Conservation (phyloP, 208 protist species). For the Acanthamoeba culbertsoni region DNA sequence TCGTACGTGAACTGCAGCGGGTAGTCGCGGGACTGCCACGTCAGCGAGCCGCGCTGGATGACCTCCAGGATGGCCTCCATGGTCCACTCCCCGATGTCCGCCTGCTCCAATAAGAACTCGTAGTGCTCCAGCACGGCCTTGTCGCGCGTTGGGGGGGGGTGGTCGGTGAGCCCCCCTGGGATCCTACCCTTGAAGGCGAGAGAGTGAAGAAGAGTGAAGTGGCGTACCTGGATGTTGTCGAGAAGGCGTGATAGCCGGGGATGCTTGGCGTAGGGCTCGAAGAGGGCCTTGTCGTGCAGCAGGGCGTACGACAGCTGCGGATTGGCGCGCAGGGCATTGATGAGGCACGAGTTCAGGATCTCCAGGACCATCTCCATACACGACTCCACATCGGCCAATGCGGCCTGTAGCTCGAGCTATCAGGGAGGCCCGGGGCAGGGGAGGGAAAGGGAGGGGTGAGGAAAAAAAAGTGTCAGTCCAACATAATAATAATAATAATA, state of each 20-base stretch:
- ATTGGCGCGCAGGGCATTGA: neutral
- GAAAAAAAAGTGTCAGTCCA: no score
- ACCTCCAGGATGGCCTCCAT: neutral
- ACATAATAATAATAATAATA: no score
- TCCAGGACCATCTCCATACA: conserved; percentile 18
- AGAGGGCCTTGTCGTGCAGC: conserved; percentile 18
- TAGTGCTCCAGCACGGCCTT: conserved; percentile 33
- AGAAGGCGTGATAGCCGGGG: neutral
- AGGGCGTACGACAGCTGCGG: conserved; percentile 32
- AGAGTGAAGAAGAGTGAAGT: neutral
- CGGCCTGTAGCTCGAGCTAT: neutral
- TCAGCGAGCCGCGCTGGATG: conserved; percentile 22
- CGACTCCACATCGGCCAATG: neutral
- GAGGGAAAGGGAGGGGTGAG: neutral
- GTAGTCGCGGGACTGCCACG: conserved; percentile 18
- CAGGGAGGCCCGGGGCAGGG: neutral
- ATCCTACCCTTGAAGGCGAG: no score
- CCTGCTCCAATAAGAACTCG: neutral
- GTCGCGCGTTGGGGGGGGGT: no score
- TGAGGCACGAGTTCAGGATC: conserved; percentile 40
- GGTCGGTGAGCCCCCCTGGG: no score
- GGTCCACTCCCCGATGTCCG: neutral
- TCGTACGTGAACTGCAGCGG: conserved; percentile 53
- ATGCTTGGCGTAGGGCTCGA: neutral
- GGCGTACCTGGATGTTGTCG: neutral